Evolutionary conservation across 176 grass and related monocot genomes (phyloP), one percentile per base, ranked within the genome.

Genomic region (Poa pratensis): DNA sequence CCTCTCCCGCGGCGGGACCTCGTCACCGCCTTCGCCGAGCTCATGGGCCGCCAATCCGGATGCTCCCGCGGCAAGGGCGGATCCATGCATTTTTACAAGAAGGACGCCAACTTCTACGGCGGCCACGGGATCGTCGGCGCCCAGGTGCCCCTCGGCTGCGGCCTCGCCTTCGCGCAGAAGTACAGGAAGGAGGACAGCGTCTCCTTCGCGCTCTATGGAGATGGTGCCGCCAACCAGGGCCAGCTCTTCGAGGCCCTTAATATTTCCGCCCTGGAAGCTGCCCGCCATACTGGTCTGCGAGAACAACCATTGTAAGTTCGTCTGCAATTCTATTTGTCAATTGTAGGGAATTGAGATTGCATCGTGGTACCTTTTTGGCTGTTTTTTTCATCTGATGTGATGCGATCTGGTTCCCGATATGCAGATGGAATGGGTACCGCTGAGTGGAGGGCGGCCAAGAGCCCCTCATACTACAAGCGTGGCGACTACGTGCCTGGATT

Each of bases 161-260:
- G 96, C 7, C 85, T 98, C 15, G 96, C 96, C 62, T 98, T 98
- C 68, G 91, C 91, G 0, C 96, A 98, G 86, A 95, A 94, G 82
- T 98, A 95, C 26, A 83, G 80, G 77, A 99, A 99, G 86, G 96
- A 99, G 83, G 91, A 88, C 9, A 90, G 86, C 20, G 91, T 87
- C 7, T 94, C 96, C 19, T 99, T 99, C 60, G 86, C 88, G 1
- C 83, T 99, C 23, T 99, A 99, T 12, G 96, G 91, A 19, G 96
- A 99, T 10, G 96, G 96, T 54, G 96, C 96, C 5, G 96, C 96
- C 0, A 99, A 99, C 86, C 96, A 96, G 82, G 96, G 96, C 15
- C 96, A 99, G 91, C 94, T 99, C 24, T 99, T 99, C 53, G 96
- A 99, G 91, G 96, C 96, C 8, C 96, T 99, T 43, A 99, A 99